These are phyloP conservation scores for Teratosphaeriaceae sp. DNA, from an alignment of 2,329 filamentous ascomycete species.

Conservation along the genomic window DNA sequence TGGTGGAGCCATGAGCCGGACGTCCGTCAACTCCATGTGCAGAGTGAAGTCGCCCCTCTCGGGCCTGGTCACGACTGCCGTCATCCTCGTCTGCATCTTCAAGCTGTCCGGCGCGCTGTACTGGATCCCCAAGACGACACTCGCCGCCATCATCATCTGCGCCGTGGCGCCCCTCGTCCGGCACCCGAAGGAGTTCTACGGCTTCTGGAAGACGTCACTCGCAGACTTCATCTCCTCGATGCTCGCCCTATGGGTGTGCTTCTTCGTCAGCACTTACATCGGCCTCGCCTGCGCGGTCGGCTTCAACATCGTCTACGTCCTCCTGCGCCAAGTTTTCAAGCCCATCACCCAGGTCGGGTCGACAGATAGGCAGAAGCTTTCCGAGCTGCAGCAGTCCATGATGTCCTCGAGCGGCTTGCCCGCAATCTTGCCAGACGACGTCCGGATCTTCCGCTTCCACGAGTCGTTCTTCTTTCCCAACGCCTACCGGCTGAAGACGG, in stretches of 20 bases:
- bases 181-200: constrained; percentile 52
- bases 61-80: constrained; percentile 54
- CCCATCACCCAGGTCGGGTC: constrained; percentile 27
- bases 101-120: constrained; percentile 55
- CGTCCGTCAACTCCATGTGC: constrained; percentile 60
- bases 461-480: constrained; percentile 57
- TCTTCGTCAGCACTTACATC: constrained; percentile 55
- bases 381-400: constrained; percentile 12
- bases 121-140: constrained; percentile 61
- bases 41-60: constrained; percentile 56
- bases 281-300: constrained; percentile 54
- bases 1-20: constrained; percentile 60
- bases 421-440: constrained; percentile 37
- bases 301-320: constrained; percentile 43
- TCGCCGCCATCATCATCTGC: constrained; percentile 61
- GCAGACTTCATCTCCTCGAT: constrained; percentile 59
- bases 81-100: constrained; percentile 57
- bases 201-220: constrained; percentile 58
- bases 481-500: constrained; percentile 46
- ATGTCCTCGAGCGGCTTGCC: constrained; percentile 8
- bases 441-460: constrained; percentile 51
- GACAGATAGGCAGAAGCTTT: constrained; percentile 9
- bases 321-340: constrained; percentile 53
- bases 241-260: constrained; percentile 58
- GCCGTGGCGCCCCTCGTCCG: constrained; percentile 58